Evolutionary conservation across 2,329 filamentous ascomycete genomes (phyloP).

Genomic region (Aspergillus pseudoviridinutans): DNA sequence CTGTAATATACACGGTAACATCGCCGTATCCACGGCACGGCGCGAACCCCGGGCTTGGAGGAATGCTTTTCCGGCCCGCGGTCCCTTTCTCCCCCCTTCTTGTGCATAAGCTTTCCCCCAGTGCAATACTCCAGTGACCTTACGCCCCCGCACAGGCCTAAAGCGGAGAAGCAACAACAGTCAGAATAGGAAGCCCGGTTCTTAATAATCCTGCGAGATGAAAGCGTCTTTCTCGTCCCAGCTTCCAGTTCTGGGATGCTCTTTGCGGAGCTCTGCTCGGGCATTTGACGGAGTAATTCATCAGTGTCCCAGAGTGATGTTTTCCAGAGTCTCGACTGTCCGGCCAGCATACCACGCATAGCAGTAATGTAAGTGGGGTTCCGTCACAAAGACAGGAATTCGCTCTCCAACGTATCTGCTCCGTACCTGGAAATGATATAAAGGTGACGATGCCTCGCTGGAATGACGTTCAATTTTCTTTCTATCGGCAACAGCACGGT

Average conservation of each 20-base stretch:
- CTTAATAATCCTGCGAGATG: background rate
- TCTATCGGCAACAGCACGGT: background rate
- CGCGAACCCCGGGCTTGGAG: background rate
- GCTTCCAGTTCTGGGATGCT: background rate
- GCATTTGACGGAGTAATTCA: background rate
- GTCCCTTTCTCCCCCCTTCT: no score
- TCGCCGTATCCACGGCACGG: background rate
- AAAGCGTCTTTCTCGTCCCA: background rate
- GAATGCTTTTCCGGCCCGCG: background rate
- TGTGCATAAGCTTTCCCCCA: background rate
- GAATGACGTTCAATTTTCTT: background rate
- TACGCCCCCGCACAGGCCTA: background rate
- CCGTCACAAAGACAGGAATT: background rate
- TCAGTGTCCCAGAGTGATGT: background rate
- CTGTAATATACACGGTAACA: background rate
- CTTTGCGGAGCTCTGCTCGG: background rate
- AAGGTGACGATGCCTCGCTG: background rate
- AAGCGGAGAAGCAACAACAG: background rate
- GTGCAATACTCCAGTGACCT: background rate
- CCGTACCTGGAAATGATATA: background rate
- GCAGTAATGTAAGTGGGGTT: background rate
- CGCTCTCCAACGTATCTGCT: background rate
- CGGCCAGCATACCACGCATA: background rate
- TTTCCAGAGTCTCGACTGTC: background rate
- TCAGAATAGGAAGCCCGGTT: background rate